Evolutionary conservation across 2,329 filamentous ascomycete genomes (phyloP).

Genomic region (Colletotrichum noveboracense): DNA sequence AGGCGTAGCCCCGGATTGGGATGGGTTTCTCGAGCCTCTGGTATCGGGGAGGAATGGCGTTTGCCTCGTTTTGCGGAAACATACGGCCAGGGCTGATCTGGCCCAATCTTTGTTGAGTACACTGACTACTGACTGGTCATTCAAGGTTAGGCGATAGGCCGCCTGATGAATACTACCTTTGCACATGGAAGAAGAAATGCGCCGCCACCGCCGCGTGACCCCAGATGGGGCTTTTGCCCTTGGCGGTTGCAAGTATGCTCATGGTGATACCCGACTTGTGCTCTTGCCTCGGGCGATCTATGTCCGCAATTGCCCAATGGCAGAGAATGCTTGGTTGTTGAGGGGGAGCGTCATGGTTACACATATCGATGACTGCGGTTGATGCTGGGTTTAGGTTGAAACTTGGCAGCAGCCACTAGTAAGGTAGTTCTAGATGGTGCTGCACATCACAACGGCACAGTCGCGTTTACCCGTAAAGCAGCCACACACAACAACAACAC

Average conservation of each 20-base stretch:
- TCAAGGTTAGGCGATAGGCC: not conserved
- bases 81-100: conserved; percentile 8
- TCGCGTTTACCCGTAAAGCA: not conserved
- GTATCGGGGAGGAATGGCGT: conserved; percentile 15
- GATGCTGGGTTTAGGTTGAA: not conserved
- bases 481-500: not conserved
- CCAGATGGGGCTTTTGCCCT: not conserved
- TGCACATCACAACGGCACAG: not conserved
- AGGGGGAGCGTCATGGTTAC: not conserved
- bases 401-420: not conserved
- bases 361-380: not conserved
- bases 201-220: not conserved
- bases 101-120: conserved; percentile 18
- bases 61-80: conserved; percentile 21
- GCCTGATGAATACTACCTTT: not conserved
- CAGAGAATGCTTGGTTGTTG: not conserved
- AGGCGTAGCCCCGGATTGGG: conserved; percentile 19
- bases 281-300: not conserved
- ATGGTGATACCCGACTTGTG: not conserved
- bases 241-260: not conserved
- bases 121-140: conserved; percentile 17
- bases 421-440: not conserved
- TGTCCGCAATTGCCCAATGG: not conserved
- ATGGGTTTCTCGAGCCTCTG: conserved; percentile 7
- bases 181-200: conserved; percentile 1